phyloP scores from a whole-genome alignment of 2,329 filamentous ascomycete species.

The Hypoxylon sp. region DNA sequence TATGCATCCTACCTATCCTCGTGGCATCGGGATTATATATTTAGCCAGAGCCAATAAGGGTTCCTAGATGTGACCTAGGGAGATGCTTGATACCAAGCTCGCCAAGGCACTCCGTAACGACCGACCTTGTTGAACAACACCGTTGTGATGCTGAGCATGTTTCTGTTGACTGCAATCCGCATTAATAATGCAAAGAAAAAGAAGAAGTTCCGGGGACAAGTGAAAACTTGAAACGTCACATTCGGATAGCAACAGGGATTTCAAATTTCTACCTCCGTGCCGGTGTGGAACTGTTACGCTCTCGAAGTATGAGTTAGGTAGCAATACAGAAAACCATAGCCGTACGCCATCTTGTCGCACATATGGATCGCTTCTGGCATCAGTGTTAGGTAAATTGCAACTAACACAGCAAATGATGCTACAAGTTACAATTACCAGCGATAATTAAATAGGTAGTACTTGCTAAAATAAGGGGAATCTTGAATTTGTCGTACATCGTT shows the following conservation, averaged over 20 bases:
- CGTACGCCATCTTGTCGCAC: too few relatives aligned
- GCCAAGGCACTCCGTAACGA: neutral
- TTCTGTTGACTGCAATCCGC: neutral
- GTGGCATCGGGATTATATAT: neutral
- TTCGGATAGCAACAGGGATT: neutral
- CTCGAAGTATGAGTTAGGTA: too few relatives aligned
- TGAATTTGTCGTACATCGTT: conserved; percentile 5
- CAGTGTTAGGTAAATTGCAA: neutral
- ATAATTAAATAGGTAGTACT: conserved; percentile 13
- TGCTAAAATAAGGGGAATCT: conserved; percentile 10
- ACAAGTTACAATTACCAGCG: neutral
- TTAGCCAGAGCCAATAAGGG: neutral
- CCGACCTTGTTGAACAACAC: neutral
- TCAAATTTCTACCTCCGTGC: neutral
- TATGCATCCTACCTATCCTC: neutral
- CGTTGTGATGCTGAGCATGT: neutral
- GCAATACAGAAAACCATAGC: too few relatives aligned
- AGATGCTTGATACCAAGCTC: neutral
- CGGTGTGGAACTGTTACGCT: neutral
- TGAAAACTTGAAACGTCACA: neutral
- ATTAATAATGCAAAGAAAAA: neutral
- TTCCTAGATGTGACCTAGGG: neutral
- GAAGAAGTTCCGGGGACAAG: neutral
- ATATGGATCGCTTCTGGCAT: neutral
- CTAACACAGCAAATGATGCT: neutral